phyloP scores from a whole-genome alignment of 805 yeast species.

The Metschnikowia drakensbergensis region DNA sequence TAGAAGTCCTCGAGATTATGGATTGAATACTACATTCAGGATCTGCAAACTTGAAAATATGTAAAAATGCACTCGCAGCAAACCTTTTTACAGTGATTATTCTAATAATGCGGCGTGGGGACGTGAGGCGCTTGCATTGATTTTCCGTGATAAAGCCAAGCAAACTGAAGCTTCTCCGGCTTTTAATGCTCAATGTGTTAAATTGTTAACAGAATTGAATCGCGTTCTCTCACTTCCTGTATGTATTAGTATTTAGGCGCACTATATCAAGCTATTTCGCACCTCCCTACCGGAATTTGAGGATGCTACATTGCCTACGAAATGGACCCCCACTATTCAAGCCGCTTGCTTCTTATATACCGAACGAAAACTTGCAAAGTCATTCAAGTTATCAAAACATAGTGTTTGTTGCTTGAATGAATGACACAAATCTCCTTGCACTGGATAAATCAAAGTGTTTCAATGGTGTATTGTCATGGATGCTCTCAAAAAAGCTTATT shows the following conservation, averaged over 20 bases:
- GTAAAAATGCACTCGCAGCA: no score
- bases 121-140: slow-evolving; percentile 2
- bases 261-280: not conserved
- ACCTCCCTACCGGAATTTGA: not conserved
- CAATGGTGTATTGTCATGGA: no score
- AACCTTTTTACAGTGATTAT: no score
- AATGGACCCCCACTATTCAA: not conserved
- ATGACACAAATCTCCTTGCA: no score
- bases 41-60: no score
- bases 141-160: not conserved
- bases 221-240: not conserved
- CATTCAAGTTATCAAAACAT: no score
- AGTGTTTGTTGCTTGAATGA: no score
- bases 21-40: no score
- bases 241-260: not conserved
- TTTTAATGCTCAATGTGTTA: not conserved
- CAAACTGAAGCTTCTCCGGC: not conserved
- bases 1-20: no score
- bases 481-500: no score
- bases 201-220: not conserved
- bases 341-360: not conserved
- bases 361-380: not conserved
- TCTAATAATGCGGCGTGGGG: not conserved
- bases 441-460: no score
- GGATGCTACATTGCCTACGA: no score